Percentiles rank a stretch among this genome's conserved stretches.
Conservation (phyloP, 1,284 basidiomycete genomes). For the Tremellales sp. region DNA sequence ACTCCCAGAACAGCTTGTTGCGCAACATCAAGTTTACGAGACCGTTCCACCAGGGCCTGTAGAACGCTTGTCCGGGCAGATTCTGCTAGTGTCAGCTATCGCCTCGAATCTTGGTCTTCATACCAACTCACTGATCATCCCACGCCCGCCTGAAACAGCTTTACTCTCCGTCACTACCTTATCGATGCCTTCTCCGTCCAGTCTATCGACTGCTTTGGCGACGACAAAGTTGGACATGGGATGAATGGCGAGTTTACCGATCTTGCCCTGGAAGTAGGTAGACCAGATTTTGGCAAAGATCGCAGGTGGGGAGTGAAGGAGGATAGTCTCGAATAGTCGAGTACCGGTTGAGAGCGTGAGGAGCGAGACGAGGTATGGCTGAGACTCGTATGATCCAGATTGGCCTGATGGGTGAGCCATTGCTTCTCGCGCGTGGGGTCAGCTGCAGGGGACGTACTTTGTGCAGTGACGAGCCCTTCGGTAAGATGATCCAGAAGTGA, state of each 20-base stretch:
- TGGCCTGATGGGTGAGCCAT: constrained; percentile 4
- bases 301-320: constrained; percentile 58
- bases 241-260: constrained; percentile 69
- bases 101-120: no score
- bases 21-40: constrained; percentile 40
- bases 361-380: constrained; percentile 59
- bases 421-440: constrained; percentile 1
- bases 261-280: constrained; percentile 67
- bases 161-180: constrained; percentile 60
- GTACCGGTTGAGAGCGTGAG: constrained; percentile 80
- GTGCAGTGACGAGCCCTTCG: constrained; percentile 68
- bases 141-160: constrained; percentile 52
- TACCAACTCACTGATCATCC: constrained; percentile 57
- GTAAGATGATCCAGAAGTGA: constrained; percentile 79
- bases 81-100: constrained; percentile 48
- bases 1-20: constrained; percentile 43
- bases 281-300: constrained; percentile 69
- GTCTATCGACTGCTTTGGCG: constrained; percentile 66
- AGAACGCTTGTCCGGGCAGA: constrained; percentile 63
- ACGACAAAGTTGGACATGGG: constrained; percentile 90
- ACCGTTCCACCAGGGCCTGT: constrained; percentile 66
- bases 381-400: constrained; percentile 27
- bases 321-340: constrained; percentile 75
- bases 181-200: constrained; percentile 57
- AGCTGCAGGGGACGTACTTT: constrained; percentile 39